These are phyloP conservation scores for Gypsophila paniculata DNA, from an alignment of 179 eudicot species.

Conservation along the genomic window DNA sequence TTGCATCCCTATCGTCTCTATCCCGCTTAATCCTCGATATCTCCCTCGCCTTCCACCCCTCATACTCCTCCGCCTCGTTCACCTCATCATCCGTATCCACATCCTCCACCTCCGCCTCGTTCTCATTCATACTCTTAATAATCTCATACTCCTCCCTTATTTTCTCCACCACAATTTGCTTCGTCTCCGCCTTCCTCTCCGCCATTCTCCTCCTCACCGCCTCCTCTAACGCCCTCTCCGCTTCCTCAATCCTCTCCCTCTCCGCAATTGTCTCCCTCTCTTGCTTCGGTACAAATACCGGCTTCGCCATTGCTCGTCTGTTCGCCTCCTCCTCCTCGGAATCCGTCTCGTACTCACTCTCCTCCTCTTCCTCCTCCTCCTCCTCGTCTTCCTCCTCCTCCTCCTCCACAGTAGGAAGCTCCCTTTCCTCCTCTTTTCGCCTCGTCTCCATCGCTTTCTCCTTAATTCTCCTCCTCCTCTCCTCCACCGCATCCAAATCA, in stretches of 20 bases:
- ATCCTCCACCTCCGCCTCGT: conserved; percentile 60
- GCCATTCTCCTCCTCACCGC: conserved; percentile 50
- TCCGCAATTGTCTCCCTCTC: conserved; percentile 93
- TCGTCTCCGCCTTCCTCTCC: conserved; percentile 72
- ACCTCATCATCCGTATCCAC: conserved; percentile 85
- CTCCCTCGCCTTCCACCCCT: conserved; percentile 84
- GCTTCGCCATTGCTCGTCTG: conserved; percentile 63
- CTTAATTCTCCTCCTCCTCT: conserved; percentile 65
- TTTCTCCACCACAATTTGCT: conserved; percentile 76
- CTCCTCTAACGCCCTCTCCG: conserved; percentile 73
- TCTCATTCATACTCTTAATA: conserved; percentile 48
- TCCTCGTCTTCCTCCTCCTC: conserved; percentile 51
- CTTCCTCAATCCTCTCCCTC: conserved; percentile 71
- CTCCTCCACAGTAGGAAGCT: conserved; percentile 50
- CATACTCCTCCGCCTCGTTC: conserved; percentile 92
- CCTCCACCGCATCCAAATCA: conserved; percentile 82
- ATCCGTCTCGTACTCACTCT: conserved; percentile 80
- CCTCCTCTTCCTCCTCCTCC: conserved; percentile 48
- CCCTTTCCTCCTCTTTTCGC: conserved; percentile 62
- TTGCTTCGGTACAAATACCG: conserved; percentile 79
- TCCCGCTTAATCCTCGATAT: conserved; percentile 89
- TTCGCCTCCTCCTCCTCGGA: conserved; percentile 64
- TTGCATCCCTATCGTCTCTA: conserved; percentile 78
- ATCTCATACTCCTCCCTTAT: conserved; percentile 61
- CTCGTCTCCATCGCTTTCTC: conserved; percentile 50